Conservation (phyloP, 2,329 filamentous ascomycete genomes). For the Fusarium neocosmosporiellum region DNA sequence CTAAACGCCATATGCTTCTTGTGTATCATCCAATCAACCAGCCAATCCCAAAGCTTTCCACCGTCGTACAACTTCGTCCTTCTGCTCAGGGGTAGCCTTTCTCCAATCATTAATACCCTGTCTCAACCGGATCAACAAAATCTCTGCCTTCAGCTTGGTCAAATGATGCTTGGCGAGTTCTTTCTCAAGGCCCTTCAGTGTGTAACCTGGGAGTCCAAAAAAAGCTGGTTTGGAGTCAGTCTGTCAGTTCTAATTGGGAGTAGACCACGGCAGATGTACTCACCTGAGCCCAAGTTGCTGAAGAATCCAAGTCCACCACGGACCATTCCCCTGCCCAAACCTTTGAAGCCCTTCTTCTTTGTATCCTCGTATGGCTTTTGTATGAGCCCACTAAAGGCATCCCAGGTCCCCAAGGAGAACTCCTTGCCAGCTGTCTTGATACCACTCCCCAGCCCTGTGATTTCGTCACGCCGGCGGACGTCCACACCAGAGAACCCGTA, state of each 20-base stretch:
- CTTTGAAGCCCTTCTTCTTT: constrained; percentile 69
- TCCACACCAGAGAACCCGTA: constrained; percentile 69
- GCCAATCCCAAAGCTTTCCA: constrained; percentile 23
- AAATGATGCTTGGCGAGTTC: constrained; percentile 53
- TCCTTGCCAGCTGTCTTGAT: constrained; percentile 74
- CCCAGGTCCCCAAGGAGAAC: constrained; percentile 72
- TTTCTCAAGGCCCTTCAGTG: constrained; percentile 65
- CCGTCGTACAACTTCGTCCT: constrained; percentile 8
- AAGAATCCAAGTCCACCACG: constrained; percentile 56
- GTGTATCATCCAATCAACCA: neutral
- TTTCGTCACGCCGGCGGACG: constrained; percentile 71
- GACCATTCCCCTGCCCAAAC: constrained; percentile 69
- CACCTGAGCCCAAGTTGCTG: constrained; percentile 57
- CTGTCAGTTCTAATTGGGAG: neutral
- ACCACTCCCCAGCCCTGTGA: constrained; percentile 71
- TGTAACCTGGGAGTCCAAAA: constrained; percentile 61
- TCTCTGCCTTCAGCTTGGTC: constrained; percentile 48
- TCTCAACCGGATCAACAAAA: constrained; percentile 47
- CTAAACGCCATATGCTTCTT: neutral
- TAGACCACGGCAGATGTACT: constrained; percentile 1
- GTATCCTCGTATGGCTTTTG: constrained; percentile 73
- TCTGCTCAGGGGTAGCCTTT: constrained; percentile 20
- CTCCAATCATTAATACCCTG: constrained; percentile 46
- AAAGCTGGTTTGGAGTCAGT: constrained; percentile 36
- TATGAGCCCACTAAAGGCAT: constrained; percentile 74